A percentile compares a stretch with the other conserved stretches of the same genome.
phyloP scores from a whole-genome alignment of 2,329 filamentous ascomycete species.

The Colletotrichum tropicicola region DNA sequence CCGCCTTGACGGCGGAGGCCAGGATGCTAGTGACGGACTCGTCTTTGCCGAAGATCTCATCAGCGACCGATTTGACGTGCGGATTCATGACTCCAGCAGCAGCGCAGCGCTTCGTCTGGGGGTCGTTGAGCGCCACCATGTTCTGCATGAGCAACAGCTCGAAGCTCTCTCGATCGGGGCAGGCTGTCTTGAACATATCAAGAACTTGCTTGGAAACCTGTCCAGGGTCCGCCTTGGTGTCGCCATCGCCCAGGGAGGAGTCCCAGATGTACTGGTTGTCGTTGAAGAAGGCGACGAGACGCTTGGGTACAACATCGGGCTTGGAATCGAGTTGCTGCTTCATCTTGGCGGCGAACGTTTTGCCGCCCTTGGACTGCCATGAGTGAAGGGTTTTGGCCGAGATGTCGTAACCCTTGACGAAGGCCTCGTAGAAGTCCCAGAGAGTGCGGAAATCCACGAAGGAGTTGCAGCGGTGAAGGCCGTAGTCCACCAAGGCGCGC shows the following conservation, averaged over 20 bases:
- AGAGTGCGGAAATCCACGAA: background rate
- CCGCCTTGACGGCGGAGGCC: background rate
- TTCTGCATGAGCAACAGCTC: background rate
- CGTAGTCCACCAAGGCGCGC: background rate
- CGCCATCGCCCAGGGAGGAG: background rate
- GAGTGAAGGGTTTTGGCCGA: background rate
- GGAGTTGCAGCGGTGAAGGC: background rate
- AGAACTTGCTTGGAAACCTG: background rate
- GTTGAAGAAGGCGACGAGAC: background rate
- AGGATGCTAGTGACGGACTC: background rate
- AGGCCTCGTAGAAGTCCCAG: background rate
- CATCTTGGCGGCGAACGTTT: background rate
- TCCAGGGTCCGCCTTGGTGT: background rate
- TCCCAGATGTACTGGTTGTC: background rate
- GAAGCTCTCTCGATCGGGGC: background rate
- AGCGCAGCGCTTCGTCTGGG: too few species aligned
- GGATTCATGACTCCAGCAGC: background rate
- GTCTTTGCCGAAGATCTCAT: background rate
- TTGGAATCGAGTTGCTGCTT: background rate
- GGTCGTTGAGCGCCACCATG: background rate
- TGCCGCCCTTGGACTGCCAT: background rate
- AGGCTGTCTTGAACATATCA: background rate
- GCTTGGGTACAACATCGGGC: background rate
- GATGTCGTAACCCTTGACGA: background rate
- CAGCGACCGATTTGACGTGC: background rate